These are phyloP conservation scores for Biscogniauxia sp. DNA, from an alignment of 2,329 filamentous ascomycete species.

Conservation along the genomic window DNA sequence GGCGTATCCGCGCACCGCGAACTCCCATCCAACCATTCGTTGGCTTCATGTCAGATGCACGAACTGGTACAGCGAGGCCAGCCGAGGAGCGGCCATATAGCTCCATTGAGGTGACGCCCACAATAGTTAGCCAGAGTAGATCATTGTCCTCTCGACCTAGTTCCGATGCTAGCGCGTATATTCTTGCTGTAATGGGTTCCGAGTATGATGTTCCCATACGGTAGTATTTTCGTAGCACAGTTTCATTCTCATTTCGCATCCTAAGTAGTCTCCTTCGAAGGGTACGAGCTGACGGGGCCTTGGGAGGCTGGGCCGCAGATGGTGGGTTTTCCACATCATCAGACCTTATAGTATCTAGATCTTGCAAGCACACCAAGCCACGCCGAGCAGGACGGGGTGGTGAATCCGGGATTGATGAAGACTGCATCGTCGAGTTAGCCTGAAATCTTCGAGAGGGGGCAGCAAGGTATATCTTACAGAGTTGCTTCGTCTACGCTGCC, in stretches of 20 bases:
- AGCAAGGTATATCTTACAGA: slow-evolving; percentile 56
- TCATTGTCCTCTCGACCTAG: slow-evolving; percentile 96
- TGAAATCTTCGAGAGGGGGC: slow-evolving; percentile 27
- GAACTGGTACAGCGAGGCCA: slow-evolving; percentile 64
- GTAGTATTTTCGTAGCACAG: slow-evolving; percentile 78
- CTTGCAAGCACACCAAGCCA: slow-evolving; percentile 56
- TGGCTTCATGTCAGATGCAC: slow-evolving; percentile 52
- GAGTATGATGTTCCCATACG: slow-evolving; percentile 84
- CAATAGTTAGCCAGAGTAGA: slow-evolving; percentile 89
- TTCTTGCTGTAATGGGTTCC: slow-evolving; percentile 89
- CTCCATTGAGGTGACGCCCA: slow-evolving; percentile 92
- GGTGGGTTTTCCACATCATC: slow-evolving; percentile 53
- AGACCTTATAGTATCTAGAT: slow-evolving; percentile 45
- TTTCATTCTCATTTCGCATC: slow-evolving; percentile 74
- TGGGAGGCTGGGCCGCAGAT: slow-evolving; percentile 56
- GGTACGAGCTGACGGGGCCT: slow-evolving; percentile 66
- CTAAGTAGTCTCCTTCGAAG: slow-evolving; percentile 72
- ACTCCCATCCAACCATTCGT: slow-evolving; percentile 76
- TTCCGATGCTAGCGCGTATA: slow-evolving; percentile 93
- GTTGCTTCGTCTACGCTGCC: slow-evolving; percentile 81
- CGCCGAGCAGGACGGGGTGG: slow-evolving; percentile 59
- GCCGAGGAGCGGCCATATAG: slow-evolving; percentile 84
- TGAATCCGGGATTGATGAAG: slow-evolving; percentile 63
- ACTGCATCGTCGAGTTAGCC: slow-evolving; percentile 43
- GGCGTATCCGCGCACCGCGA: slow-evolving; percentile 78